phyloP scores from a whole-genome alignment of 2,329 filamentous ascomycete species.

The Clathrospora elynae region DNA sequence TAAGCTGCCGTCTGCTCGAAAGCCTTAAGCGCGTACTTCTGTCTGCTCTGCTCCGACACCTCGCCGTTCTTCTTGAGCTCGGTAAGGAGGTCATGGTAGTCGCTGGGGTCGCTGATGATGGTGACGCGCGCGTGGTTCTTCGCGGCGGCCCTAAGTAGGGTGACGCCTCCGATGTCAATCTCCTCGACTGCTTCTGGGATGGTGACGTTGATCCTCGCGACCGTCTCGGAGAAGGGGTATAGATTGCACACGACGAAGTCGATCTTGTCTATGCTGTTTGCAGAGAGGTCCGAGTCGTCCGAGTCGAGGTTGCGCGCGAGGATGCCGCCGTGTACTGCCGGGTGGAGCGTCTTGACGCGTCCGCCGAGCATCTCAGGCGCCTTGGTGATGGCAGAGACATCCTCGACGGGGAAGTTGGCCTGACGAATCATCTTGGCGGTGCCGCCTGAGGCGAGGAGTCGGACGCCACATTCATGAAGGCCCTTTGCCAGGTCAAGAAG shows the following conservation, averaged over 20 bases:
- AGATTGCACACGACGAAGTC: slow-evolving; percentile 80
- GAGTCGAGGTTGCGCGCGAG: slow-evolving; percentile 92
- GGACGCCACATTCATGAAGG: slow-evolving; percentile 45
- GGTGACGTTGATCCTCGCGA: slow-evolving; percentile 95
- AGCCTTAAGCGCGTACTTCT: slow-evolving; percentile 92
- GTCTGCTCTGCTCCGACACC: slow-evolving; percentile 82
- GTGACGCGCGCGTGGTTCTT: slow-evolving; percentile 98
- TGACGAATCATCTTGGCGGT: slow-evolving; percentile 97
- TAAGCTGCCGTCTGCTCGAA: slow-evolving; percentile 99
- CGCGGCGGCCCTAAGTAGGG: slow-evolving; percentile 90
- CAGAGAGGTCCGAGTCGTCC: slow-evolving; percentile 89
- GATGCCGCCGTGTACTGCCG: slow-evolving; percentile 82
- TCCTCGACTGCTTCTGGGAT: slow-evolving; percentile 97
- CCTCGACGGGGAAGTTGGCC: slow-evolving; percentile 94
- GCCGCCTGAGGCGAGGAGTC: slow-evolving; percentile 88
- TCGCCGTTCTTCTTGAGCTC: slow-evolving; percentile 87
- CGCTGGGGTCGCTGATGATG: slow-evolving; percentile 89
- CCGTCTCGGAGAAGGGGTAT: slow-evolving; percentile 98
- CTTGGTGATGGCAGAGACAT: slow-evolving; percentile 92
- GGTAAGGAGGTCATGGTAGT: slow-evolving; percentile 92
- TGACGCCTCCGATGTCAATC: slow-evolving; percentile 96
- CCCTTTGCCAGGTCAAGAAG: slow-evolving; percentile 48
- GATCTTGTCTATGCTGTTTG: slow-evolving; percentile 50
- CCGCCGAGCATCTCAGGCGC: slow-evolving; percentile 96
- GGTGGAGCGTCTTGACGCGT: slow-evolving; percentile 93